phyloP scores from a whole-genome alignment of 805 yeast species.

The Tetrapisispora arboricola region DNA sequence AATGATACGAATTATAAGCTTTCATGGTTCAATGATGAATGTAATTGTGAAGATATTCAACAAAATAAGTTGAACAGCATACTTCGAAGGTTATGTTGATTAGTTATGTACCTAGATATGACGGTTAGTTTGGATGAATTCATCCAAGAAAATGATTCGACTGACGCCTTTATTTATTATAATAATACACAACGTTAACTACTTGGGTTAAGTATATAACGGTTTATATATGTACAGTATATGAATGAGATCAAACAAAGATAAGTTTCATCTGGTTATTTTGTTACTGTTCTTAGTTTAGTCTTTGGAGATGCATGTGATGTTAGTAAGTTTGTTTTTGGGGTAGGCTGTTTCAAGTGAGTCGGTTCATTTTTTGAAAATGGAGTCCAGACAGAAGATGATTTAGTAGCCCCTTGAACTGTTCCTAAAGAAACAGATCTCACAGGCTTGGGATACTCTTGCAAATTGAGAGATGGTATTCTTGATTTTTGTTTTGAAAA shows the following conservation, averaged over 20 bases:
- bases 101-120: too few relatives aligned
- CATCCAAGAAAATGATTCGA: too few relatives aligned
- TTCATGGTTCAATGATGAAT: too few relatives aligned
- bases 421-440: neutral
- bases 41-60: too few relatives aligned
- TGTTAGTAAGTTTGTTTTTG: slow-evolving; percentile 12
- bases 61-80: too few relatives aligned
- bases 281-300: neutral
- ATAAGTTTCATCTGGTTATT: neutral
- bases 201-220: neutral
- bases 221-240: too few relatives aligned
- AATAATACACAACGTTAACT: neutral
- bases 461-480: slow-evolving; percentile 7
- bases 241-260: too few relatives aligned
- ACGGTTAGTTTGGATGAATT: too few relatives aligned
- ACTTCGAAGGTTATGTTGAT: too few relatives aligned
- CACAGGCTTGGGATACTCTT: neutral
- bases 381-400: slow-evolving; percentile 7
- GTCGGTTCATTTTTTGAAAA: slow-evolving; percentile 4
- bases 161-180: too few relatives aligned
- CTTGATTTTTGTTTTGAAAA: slow-evolving; percentile 8
- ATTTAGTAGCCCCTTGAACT: neutral
- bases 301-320: too few relatives aligned
- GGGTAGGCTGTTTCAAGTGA: slow-evolving; percentile 16
- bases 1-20: too few relatives aligned